These are phyloP conservation scores for Galerina sulciceps DNA, from an alignment of 768 basidiomycete genomes.

Conservation along the genomic window DNA sequence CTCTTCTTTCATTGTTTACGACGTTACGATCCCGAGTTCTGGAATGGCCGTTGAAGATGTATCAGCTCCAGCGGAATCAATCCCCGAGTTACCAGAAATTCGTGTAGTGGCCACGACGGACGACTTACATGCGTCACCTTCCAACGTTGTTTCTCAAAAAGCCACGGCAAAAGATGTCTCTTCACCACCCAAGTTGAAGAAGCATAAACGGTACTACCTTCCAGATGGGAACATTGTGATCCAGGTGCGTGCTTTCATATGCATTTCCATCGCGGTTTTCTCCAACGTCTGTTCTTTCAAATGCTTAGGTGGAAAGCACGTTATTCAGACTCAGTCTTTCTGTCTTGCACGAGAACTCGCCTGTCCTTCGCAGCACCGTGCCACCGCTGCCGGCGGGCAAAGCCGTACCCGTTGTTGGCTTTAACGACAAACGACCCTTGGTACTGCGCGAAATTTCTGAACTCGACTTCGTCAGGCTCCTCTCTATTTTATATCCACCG, in stretches of 20 bases:
- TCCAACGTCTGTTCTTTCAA: background rate
- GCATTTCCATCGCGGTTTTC: too few relatives aligned
- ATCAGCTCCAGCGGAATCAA: too few relatives aligned
- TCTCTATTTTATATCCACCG: slow-evolving; percentile 61
- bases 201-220: slow-evolving; percentile 34
- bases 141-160: background rate
- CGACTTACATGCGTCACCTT: background rate
- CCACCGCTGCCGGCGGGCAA: slow-evolving; percentile 32
- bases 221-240: slow-evolving; percentile 36
- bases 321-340: slow-evolving; percentile 55
- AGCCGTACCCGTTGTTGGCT: slow-evolving; percentile 20
- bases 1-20: background rate
- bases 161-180: slow-evolving; percentile 1
- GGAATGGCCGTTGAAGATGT: background rate
- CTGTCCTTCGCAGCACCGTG: slow-evolving; percentile 33
- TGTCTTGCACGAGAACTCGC: slow-evolving; percentile 42
- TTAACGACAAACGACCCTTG: slow-evolving; percentile 39
- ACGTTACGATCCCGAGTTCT: background rate
- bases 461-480: slow-evolving; percentile 54
- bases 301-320: slow-evolving; percentile 53
- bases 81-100: background rate
- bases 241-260: slow-evolving; percentile 21
- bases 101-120: background rate
- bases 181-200: slow-evolving; percentile 11
- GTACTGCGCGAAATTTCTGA: slow-evolving; percentile 47